These are phyloP conservation scores for Misopates orontium DNA, from an alignment of 257 asterid genomes.

Conservation along the genomic window DNA sequence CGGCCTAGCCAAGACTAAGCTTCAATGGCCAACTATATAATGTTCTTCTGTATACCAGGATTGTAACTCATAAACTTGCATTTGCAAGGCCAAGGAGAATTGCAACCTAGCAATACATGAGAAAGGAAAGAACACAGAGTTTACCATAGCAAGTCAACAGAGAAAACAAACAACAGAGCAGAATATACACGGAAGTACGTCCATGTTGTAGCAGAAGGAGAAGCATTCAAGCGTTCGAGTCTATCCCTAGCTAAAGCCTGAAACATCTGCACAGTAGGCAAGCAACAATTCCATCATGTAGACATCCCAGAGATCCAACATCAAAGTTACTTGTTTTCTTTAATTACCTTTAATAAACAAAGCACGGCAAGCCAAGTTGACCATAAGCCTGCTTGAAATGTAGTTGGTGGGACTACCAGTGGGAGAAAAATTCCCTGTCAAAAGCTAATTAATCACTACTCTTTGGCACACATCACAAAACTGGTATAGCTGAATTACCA, in stretches of 20 bases:
- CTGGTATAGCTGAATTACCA: background rate
- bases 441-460: conserved; percentile 32
- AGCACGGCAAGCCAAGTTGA: conserved; percentile 80
- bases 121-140: conserved; percentile 25
- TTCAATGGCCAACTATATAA: conserved; percentile 7
- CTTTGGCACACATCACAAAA: conserved; percentile 22
- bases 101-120: conserved; percentile 6
- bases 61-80: background rate
- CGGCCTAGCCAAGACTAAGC: background rate
- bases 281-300: conserved; percentile 15
- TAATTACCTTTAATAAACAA: conserved; percentile 78
- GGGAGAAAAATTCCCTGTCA: conserved; percentile 95
- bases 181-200: conserved; percentile 89
- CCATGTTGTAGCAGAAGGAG: conserved; percentile 91
- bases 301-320: conserved; percentile 19
- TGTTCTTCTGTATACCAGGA: conserved; percentile 16
- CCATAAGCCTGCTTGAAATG: conserved; percentile 83
- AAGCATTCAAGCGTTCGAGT: conserved; percentile 90
- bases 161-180: conserved; percentile 73
- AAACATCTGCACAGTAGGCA: conserved; percentile 74
- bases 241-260: conserved; percentile 96
- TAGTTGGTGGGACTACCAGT: conserved; percentile 73
- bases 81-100: conserved; percentile 4
- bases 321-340: conserved; percentile 6
- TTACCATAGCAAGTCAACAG: conserved; percentile 80